phyloP scores from a whole-genome alignment of 1,139 yeast species.

The Ogataea hybrid region DNA sequence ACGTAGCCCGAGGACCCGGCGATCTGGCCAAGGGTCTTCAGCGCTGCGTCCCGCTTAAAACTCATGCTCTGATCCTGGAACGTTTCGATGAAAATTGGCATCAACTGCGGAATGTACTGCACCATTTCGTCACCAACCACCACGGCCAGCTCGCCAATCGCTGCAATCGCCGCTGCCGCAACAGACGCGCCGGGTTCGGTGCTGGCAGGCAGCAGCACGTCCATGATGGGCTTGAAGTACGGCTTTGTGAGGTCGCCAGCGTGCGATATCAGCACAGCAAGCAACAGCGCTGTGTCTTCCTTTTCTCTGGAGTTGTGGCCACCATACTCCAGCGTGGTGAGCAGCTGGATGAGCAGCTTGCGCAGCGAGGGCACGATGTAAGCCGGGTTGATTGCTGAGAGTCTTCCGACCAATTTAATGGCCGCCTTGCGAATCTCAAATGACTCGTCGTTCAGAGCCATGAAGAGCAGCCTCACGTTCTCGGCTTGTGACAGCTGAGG shows the following conservation, averaged over 20 bases:
- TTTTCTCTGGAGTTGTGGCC: slow-evolving; percentile 66
- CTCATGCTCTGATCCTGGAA: slow-evolving; percentile 91
- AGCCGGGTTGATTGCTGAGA: slow-evolving; percentile 89
- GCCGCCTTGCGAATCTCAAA: slow-evolving; percentile 84
- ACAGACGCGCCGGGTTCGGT: slow-evolving; percentile 70
- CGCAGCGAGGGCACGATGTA: slow-evolving; percentile 91
- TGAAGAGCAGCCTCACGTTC: slow-evolving; percentile 77
- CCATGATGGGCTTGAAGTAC: slow-evolving; percentile 85
- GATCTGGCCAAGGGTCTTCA: slow-evolving; percentile 82
- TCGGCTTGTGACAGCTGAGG: slow-evolving; percentile 94
- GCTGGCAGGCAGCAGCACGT: slow-evolving; percentile 75
- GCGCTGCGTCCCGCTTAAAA: slow-evolving; percentile 83
- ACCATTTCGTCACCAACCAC: slow-evolving; percentile 87
- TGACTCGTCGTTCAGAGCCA: slow-evolving; percentile 88
- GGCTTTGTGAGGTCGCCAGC: slow-evolving; percentile 84
- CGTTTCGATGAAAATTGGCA: slow-evolving; percentile 86
- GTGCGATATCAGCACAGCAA: slow-evolving; percentile 71
- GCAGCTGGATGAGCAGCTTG: slow-evolving; percentile 77
- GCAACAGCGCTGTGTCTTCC: slow-evolving; percentile 81
- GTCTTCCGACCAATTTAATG: slow-evolving; percentile 74
- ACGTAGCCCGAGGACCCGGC: slow-evolving; percentile 94
- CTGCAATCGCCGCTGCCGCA: slow-evolving; percentile 79
- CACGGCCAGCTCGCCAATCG: slow-evolving; percentile 86
- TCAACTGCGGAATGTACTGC: slow-evolving; percentile 68
- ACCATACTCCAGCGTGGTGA: slow-evolving; percentile 84